Conservation (phyloP, 805 yeast species). For the Komagataella pastoris region DNA sequence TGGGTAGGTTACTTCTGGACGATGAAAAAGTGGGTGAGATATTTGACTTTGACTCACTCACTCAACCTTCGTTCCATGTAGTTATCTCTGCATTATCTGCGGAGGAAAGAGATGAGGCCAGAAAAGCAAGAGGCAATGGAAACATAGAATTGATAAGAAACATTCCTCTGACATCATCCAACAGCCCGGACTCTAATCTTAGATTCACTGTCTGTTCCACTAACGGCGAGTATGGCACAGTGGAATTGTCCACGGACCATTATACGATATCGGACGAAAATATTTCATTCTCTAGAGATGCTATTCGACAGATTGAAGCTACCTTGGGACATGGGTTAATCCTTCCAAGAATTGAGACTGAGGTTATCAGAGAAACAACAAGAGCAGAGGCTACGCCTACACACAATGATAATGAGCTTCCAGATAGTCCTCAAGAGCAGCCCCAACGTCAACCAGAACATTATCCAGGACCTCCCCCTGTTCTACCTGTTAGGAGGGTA, state of each 20-base stretch:
- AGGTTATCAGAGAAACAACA: not conserved
- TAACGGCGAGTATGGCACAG: not conserved
- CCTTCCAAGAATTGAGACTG: not conserved
- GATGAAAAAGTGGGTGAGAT: not conserved
- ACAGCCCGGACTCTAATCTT: not conserved
- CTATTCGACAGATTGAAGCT: not conserved
- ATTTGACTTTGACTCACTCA: not conserved
- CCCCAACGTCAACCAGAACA: not conserved
- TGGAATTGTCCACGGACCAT: not conserved
- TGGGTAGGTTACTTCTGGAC: not conserved
- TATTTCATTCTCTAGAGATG: not conserved
- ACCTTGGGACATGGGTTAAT: not conserved
- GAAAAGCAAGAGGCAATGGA: not conserved
- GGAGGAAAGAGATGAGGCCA: not conserved
- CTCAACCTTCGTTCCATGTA: not conserved
- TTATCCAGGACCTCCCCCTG: not conserved
- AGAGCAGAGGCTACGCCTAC: not conserved
- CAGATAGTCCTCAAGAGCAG: not conserved
- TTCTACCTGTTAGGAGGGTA: not conserved
- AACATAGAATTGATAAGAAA: not conserved
- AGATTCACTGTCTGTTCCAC: not conserved
- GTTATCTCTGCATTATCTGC: not conserved
- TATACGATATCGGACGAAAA: not conserved
- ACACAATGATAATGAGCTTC: not conserved
- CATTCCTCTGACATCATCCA: not conserved